Conservation (phyloP, 163 green algal genomes). For the Trebouxiophyceae sp. region DNA sequence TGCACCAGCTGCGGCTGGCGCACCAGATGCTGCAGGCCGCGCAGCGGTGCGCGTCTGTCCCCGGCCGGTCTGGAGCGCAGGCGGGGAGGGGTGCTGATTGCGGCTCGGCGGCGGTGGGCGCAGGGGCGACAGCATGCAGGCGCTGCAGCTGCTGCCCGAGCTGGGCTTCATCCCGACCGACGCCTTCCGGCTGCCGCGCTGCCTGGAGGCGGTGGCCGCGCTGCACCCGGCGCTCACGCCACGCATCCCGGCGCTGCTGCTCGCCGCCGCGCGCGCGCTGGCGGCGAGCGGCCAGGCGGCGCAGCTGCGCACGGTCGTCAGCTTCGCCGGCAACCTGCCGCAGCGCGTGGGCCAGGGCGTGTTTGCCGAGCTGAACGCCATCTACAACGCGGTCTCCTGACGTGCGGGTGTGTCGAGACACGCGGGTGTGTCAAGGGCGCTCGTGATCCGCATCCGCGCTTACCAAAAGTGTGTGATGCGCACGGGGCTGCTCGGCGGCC, state of each 20-base stretch:
- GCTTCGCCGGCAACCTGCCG: slow-evolving; percentile 46
- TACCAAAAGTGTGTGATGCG: too few relatives aligned
- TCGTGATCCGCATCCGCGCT: too few relatives aligned
- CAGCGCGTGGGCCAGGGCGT: slow-evolving; percentile 29
- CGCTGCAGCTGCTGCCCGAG: slow-evolving; percentile 42
- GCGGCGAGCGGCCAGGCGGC: slow-evolving; percentile 5
- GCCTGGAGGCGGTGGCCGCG: slow-evolving; percentile 20
- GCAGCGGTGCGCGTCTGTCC: slow-evolving; percentile 11
- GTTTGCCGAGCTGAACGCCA: slow-evolving; percentile 45
- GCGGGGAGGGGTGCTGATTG: neutral
- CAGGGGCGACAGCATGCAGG: slow-evolving; percentile 17
- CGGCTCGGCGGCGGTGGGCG: neutral
- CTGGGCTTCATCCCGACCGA: slow-evolving; percentile 60
- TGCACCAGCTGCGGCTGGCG: slow-evolving; percentile 44
- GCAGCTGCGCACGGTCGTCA: slow-evolving; percentile 38
- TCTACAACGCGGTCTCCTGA: slow-evolving; percentile 14
- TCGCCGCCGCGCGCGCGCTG: slow-evolving; percentile 11
- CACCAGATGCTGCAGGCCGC: slow-evolving; percentile 42
- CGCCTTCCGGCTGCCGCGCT: slow-evolving; percentile 40
- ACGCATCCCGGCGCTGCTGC: slow-evolving; percentile 30
- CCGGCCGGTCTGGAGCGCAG: neutral
- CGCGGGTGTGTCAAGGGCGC: too few relatives aligned
- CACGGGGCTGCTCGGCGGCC: too few relatives aligned
- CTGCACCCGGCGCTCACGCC: slow-evolving; percentile 48
- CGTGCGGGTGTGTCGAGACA: too few relatives aligned